phyloP scores from a whole-genome alignment of 2,329 filamentous ascomycete genomes.

The Bertia moriformis region DNA sequence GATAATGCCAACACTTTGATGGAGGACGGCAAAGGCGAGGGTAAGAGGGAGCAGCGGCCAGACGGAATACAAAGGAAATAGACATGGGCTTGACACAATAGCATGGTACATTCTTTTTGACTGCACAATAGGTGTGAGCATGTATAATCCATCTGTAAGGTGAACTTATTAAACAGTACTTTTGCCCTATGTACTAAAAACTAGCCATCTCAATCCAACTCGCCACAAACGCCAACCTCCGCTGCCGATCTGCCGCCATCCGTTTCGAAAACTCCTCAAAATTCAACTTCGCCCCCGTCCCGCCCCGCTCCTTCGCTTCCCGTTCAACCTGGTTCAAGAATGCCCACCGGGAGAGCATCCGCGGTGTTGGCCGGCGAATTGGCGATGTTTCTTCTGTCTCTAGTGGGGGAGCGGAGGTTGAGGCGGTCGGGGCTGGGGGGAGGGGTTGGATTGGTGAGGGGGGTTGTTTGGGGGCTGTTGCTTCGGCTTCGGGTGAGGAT shows the following conservation, averaged over 20 bases:
- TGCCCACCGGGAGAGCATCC: background rate
- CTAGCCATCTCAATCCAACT: conserved; percentile 1
- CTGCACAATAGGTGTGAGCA: too few relatives aligned
- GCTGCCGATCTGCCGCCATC: background rate
- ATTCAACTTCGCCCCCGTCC: background rate
- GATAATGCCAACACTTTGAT: too few relatives aligned
- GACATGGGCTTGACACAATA: too few relatives aligned
- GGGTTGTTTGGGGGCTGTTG: background rate
- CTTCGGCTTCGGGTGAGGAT: conserved; percentile 1
- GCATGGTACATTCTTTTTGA: too few relatives aligned
- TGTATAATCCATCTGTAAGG: too few relatives aligned
- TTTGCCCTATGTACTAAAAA: conserved; percentile 1
- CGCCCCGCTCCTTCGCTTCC: background rate
- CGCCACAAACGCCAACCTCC: background rate
- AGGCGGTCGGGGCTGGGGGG: background rate
- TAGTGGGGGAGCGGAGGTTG: background rate
- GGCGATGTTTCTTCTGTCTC: background rate
- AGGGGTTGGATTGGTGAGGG: conserved; percentile 1
- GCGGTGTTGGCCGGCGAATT: background rate
- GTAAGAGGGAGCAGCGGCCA: too few relatives aligned
- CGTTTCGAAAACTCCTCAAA: background rate
- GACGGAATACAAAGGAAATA: too few relatives aligned
- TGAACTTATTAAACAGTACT: too few relatives aligned
- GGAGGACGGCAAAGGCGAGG: too few relatives aligned
- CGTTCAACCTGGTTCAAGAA: background rate